Evolutionary conservation across 805 yeast genomes (phyloP), one percentile per base, ranked within the genome.

Genomic region (Cyberlindnera maritima): DNA sequence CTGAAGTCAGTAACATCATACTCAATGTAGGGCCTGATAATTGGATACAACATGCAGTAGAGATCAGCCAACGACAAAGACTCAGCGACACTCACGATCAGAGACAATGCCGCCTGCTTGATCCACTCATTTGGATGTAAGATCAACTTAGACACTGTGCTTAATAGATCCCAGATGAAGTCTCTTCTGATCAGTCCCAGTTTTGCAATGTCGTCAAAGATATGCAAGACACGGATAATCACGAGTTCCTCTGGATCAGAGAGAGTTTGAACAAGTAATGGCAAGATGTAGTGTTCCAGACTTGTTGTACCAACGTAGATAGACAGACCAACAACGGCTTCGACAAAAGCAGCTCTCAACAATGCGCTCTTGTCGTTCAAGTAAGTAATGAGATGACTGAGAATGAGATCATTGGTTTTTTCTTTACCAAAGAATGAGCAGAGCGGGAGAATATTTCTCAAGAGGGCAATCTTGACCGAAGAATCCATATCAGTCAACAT

Each of bases 311-410:
- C 99, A 14, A 91, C 81, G 60, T 81, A 85, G 4, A 90, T 79
- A 0, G 96, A 85, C 10, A 94, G 71, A 1, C 84, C 80, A 2
- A 89, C 75, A 11, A 91, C 78, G 8, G 89, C 75, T 36, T 81
- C 76, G 32, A 92, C 81, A 56, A 94, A 83, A 4, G 83, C 80
- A 25, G 86, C 68, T 49, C 95, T 72, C 19, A 94, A 69, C 18
- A 80, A 75, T 0, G 84, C 69, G 58, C 82, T 81, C 46, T 80
- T 75, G 60, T 91, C 97, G 63, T 94, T 94, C 52, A 94, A 67
- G 59, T 90, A 94, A 0, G 98, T 91, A 37, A 94, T 91, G 46
- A 91, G 69, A 68, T 94, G 98, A 38, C 96, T 90, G 39, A 94
- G 67, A 19, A 94, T 81, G 35, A 94, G 72, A 61, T 94, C 98